Evolutionary conservation across 805 yeast species (phyloP).

Genomic region (Wickerhamomyces silvicola): DNA sequence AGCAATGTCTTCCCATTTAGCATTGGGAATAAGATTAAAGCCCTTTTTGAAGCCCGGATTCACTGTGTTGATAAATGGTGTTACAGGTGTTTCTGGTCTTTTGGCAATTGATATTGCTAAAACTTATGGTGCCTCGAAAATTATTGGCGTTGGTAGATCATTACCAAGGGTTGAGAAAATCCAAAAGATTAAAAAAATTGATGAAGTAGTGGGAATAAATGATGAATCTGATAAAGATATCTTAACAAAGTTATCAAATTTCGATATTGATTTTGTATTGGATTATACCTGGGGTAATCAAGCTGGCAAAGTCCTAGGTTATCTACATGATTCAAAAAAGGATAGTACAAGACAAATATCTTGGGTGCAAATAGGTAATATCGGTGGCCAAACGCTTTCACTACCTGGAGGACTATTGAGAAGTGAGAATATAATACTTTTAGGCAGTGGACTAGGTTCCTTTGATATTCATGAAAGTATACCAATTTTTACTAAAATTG

Average conservation of each 20-base stretch:
- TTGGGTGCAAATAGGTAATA: slow-evolving; percentile 11
- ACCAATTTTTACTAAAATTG: background rate
- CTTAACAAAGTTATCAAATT: background rate
- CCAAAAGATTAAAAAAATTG: background rate
- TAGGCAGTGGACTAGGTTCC: slow-evolving; percentile 10
- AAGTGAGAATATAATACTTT: slow-evolving; percentile 3
- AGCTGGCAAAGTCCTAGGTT: background rate
- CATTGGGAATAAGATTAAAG: slow-evolving; percentile 3
- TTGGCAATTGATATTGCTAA: slow-evolving; percentile 6
- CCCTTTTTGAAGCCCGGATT: background rate
- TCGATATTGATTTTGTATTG: slow-evolving; percentile 5
- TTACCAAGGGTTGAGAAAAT: background rate
- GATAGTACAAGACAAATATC: slow-evolving; percentile 1
- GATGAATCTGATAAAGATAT: slow-evolving; percentile 1
- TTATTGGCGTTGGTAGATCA: slow-evolving; percentile 8
- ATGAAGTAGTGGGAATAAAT: background rate
- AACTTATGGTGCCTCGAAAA: slow-evolving; percentile 1
- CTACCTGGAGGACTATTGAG: slow-evolving; percentile 5
- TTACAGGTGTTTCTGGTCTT: slow-evolving; percentile 7
- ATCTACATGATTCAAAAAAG: slow-evolving; percentile 2
- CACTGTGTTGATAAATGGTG: slow-evolving; percentile 6
- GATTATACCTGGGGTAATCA: slow-evolving; percentile 10
- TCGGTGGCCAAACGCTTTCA: slow-evolving; percentile 5
- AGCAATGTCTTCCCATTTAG: slow-evolving; percentile 8
- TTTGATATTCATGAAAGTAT: slow-evolving; percentile 1